Base-by-base conservation (phyloP, 106 monocot genomes). In the Platanthera zijinensis region DNA sequence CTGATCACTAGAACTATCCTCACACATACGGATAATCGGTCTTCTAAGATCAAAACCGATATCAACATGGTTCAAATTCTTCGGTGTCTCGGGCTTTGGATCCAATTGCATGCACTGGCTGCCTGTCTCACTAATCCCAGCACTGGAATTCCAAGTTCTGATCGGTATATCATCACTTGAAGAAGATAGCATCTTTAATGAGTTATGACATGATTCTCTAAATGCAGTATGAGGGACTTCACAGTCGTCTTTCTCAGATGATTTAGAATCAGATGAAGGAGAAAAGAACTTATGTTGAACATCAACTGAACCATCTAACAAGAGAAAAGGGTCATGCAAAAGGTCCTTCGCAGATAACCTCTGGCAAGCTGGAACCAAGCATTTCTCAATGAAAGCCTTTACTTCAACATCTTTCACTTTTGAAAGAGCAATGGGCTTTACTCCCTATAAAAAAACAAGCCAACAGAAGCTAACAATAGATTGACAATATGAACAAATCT, bases 371-470 rank as follows among this genome's bases (percentile, higher is more conserved):
- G 86, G 82, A 71, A 71, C 88, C 46, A 92, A 54, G 51, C 92
- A 92, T 57, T 88, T 92, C 77, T 89, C 88, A 64, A 92, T 92
- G 69, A 92, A 86, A 74, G 78, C 57, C 69, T 84, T 88, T 52
- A 86, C 79, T 71, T 89, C 83, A 48, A 68, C 70, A 84, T 89
- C 92, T 59, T 78, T 79, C 51, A 92, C 86, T 68, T 88, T 88
- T 18, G 77, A 76, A 28, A 94, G 83, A 39, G 81, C 84, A 57
- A 79, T 84, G 45, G 90, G 93, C 69, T 90, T 94, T 79, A 83
- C 84, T 10, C 93, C 93, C 90, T 94, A 66, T 25, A 75, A 12
- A 30, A 39, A 78, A 32, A n/a, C 52, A 80, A 50, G 17, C 6
- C 13, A 30, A 46, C 3, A 17, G 8, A 6, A 51, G 0, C 8